Percentiles rank a stretch among this genome's conserved stretches.
phyloP scores from a whole-genome alignment of 306 rosid genomes.

The Vigna angularis region DNA sequence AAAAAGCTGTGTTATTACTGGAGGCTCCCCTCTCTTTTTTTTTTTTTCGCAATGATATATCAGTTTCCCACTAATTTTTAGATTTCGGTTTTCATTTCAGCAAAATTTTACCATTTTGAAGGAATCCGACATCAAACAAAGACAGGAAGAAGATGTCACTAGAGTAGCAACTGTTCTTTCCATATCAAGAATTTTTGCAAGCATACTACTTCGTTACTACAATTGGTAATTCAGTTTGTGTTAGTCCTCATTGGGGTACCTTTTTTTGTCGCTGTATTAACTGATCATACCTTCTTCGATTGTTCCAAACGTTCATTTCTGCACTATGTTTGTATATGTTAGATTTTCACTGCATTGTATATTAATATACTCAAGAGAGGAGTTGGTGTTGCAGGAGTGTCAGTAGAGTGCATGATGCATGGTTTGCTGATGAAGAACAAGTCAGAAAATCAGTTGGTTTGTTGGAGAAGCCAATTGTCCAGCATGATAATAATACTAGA shows the following conservation, averaged over 20 bases:
- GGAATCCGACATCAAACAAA: conserved; percentile 61
- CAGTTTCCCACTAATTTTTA: conserved; percentile 9
- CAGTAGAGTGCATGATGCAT: conserved; percentile 76
- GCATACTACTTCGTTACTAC: conserved; percentile 73
- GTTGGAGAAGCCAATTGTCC: conserved; percentile 59
- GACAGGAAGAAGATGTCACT: conserved; percentile 66
- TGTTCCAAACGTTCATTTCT: not conserved
- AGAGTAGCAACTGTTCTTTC: conserved; percentile 72
- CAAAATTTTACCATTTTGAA: conserved; percentile 70
- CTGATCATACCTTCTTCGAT: not conserved
- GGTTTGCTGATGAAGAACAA: conserved; percentile 81
- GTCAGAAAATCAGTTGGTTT: conserved; percentile 73
- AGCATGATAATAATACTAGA: conserved; percentile 45
- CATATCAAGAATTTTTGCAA: conserved; percentile 61
- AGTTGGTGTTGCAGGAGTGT: conserved; percentile 60
- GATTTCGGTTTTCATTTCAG: conserved; percentile 51
- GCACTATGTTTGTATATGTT: conserved; percentile 31
- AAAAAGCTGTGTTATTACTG: not conserved
- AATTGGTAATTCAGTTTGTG: conserved; percentile 58
- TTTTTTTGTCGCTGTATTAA: not conserved
- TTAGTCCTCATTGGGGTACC: conserved; percentile 2
- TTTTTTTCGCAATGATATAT: not conserved
- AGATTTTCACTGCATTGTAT: conserved; percentile 15
- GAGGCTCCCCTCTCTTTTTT: too few relatives aligned
- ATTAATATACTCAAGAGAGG: conserved; percentile 8